phyloP scores from a whole-genome alignment of 495 filamentous ascomycete genomes.

The Tuber umbilicatum region DNA sequence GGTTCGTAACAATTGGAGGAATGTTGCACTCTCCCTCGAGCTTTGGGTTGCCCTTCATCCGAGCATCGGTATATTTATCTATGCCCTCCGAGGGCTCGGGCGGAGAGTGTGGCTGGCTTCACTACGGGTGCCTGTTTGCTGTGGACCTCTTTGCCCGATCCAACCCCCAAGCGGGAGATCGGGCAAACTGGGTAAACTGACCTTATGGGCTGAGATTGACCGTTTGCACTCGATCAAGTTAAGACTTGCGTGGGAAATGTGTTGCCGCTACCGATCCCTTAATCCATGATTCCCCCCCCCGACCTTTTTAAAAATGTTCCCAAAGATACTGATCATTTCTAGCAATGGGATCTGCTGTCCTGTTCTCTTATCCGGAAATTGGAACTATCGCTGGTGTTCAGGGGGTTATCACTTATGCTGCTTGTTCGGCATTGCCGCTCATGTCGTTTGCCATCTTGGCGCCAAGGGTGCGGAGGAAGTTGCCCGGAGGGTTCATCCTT shows the following conservation, averaged over 20 bases:
- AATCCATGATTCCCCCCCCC: slow-evolving; percentile 6
- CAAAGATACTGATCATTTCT: slow-evolving; percentile 37
- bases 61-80: neutral
- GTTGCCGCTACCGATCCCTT: slow-evolving; percentile 60
- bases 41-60: neutral
- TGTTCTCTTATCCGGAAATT: slow-evolving; percentile 72
- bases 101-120: slow-evolving; percentile 56
- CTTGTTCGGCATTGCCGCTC: slow-evolving; percentile 60
- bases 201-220: slow-evolving; percentile 73
- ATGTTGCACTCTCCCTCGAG: slow-evolving; percentile 28
- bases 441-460: slow-evolving; percentile 62
- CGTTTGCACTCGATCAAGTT: slow-evolving; percentile 91
- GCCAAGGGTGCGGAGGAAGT: slow-evolving; percentile 65
- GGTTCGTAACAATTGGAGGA: slow-evolving; percentile 47
- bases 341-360: slow-evolving; percentile 72
- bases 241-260: slow-evolving; percentile 92
- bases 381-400: slow-evolving; percentile 71
- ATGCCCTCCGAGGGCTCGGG: slow-evolving; percentile 6
- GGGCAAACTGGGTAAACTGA: slow-evolving; percentile 12
- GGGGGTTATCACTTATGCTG: slow-evolving; percentile 63
- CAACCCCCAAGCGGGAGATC: slow-evolving; percentile 38
- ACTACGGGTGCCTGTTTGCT: slow-evolving; percentile 68
- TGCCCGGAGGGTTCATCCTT: slow-evolving; percentile 68
- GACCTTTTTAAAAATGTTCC: slow-evolving; percentile 10
- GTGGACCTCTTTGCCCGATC: slow-evolving; percentile 18